Percentiles rank a stretch among this genome's conserved stretches.
phyloP scores from a whole-genome alignment of 208 protist species.

The Acanthamoeba triangularis region DNA sequence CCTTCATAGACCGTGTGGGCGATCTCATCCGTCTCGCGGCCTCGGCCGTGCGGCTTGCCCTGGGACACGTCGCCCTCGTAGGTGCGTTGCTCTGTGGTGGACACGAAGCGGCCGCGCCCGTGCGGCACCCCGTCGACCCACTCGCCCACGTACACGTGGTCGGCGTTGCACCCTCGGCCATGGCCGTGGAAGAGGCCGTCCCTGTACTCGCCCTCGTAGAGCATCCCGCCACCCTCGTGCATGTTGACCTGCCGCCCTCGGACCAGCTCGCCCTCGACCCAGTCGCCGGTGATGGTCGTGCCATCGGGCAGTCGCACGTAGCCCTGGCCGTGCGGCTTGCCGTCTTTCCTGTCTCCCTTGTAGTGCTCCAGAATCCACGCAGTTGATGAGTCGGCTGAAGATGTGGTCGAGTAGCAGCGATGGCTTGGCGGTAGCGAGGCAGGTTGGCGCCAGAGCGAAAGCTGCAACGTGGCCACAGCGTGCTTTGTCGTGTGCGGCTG shows the following conservation, averaged over 20 bases:
- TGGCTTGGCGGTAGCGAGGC: neutral
- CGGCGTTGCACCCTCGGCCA: neutral
- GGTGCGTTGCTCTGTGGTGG: neutral
- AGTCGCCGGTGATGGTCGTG: conserved; percentile 1
- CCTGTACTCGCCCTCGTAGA: conserved; percentile 26
- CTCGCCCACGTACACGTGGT: conserved; percentile 19
- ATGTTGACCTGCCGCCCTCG: neutral
- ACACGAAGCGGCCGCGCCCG: conserved; percentile 8
- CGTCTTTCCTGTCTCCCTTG: neutral
- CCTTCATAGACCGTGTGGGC: neutral
- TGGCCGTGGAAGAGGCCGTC: neutral
- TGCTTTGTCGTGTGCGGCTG: too few species aligned
- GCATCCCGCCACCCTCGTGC: neutral
- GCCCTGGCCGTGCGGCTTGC: neutral
- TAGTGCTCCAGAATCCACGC: neutral
- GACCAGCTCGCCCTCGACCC: neutral
- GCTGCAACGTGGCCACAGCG: too few species aligned
- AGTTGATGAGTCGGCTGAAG: neutral
- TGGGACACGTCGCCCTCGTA: conserved; percentile 27
- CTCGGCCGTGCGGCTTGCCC: neutral
- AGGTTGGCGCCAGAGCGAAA: too few species aligned
- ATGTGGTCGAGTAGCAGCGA: neutral
- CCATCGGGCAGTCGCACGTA: neutral
- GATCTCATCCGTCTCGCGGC: neutral
- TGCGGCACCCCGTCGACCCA: neutral